Base-by-base conservation (phyloP, 768 basidiomycete genomes). In the Wakefieldia striispora region DNA sequence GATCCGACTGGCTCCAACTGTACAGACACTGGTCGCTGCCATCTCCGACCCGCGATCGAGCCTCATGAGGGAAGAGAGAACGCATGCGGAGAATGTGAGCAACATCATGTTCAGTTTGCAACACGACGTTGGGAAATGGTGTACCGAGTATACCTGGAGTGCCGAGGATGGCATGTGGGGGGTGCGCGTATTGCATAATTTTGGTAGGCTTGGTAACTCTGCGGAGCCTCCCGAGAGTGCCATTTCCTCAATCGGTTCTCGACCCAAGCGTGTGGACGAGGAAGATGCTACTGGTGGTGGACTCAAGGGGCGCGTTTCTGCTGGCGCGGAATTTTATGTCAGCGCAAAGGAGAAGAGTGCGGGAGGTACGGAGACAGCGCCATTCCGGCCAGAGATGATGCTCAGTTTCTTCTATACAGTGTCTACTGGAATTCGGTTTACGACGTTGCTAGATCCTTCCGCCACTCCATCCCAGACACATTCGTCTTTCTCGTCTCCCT, bases 111-210 rank as follows among this genome's bases (percentile, higher is more conserved):
- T 97, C 59, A 90, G 81, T 55, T 68, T 97, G 31, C 93, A 95
- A 67, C 94, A 97, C 61, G 93, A 97, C 63, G 81, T 88, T 9
- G 95, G 95, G 3, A 83, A 88, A 57, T 94, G 88, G 84, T 91
- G 91, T 56, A 86, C 88, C 3, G 95, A 98, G 67, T 97, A 95
- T 57, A 89, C 88, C 3, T 97, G 88, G 76, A 94, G 92, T 56
- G 90, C 91, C 1, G 90, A 93, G 57, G 95, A 97, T 59, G 84
- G 86, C 17, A 95, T 98, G 92, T 87, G 84, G 75, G 95, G 95
- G 14, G 67, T 92, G 16, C 80, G 89, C 16, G 79, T 92, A 16
- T 76, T 98, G 42, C 92, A 94, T 64, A 97, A 98, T 63, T 97
- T 97, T 71, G 94, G 94, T 13, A 81, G 79, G 67, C 71, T 85